Conservation (phyloP, 306 rosid genomes). For the Cicer yamashitae region DNA sequence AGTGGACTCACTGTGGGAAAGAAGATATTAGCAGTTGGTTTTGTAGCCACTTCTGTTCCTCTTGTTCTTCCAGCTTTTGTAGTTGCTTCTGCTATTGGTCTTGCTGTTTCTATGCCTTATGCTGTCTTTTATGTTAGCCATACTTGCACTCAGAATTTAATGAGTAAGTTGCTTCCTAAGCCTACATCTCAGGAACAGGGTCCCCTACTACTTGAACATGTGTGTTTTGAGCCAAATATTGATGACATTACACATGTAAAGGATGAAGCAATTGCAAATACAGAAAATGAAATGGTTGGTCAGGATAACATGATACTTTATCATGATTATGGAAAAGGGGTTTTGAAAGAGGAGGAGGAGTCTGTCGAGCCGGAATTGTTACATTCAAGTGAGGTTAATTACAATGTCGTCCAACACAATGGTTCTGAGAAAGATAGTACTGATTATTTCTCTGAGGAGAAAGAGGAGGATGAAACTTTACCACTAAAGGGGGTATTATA, state of each 20-base stretch:
- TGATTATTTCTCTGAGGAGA: constrained; percentile 2
- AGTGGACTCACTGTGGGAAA: constrained; percentile 59
- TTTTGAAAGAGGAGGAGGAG: not conserved
- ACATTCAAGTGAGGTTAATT: not conserved
- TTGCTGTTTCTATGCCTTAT: constrained; percentile 70
- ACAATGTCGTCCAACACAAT: constrained; percentile 1
- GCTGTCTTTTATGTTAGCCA: constrained; percentile 67
- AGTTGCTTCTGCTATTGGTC: constrained; percentile 70
- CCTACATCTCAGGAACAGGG: constrained; percentile 32
- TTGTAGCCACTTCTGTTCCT: constrained; percentile 67
- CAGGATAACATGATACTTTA: not conserved
- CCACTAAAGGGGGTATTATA: not conserved
- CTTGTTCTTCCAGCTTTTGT: constrained; percentile 74
- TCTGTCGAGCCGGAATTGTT: not conserved
- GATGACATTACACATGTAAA: not conserved
- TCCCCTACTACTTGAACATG: not conserved
- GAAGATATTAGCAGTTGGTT: constrained; percentile 60
- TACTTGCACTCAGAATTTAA: constrained; percentile 59
- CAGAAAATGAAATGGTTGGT: constrained; percentile 40
- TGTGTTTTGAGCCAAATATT: constrained; percentile 31
- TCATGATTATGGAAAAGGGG: not conserved
- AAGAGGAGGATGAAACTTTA: constrained; percentile 26
- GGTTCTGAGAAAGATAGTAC: constrained; percentile 21
- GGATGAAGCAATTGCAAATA: constrained; percentile 21
- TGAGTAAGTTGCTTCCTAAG: constrained; percentile 68